A percentile compares a stretch with the other conserved stretches of the same genome.
Evolutionary conservation across 257 asterid species (phyloP).

Genomic region (Scutellaria barbata): DNA sequence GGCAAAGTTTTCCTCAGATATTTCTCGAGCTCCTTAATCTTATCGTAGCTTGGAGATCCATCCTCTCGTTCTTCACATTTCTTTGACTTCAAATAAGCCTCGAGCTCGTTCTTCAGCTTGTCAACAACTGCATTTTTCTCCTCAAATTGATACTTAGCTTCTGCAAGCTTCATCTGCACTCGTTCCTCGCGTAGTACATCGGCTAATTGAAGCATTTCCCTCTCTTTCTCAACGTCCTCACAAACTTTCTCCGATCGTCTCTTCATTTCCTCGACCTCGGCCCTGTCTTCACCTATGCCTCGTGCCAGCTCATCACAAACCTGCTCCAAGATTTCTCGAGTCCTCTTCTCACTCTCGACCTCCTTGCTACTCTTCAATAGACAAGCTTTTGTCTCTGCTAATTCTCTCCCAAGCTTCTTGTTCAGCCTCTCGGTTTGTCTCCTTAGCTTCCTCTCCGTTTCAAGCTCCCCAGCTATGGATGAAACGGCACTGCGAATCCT

Average conservation of each 20-base stretch:
- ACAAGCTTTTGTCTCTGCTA: conserved; percentile 66
- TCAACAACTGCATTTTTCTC: conserved; percentile 86
- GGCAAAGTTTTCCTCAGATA: conserved; percentile 86
- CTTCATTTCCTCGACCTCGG: conserved; percentile 81
- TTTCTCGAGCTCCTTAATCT: conserved; percentile 78
- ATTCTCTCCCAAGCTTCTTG: conserved; percentile 85
- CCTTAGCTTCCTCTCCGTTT: conserved; percentile 80
- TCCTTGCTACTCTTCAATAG: conserved; percentile 55
- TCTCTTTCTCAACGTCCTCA: conserved; percentile 84
- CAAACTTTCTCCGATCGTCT: conserved; percentile 66
- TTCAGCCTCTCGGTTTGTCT: conserved; percentile 85
- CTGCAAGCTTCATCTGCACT: conserved; percentile 93
- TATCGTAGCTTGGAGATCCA: conserved; percentile 71
- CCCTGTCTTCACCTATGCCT: conserved; percentile 86
- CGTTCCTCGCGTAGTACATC: conserved; percentile 93
- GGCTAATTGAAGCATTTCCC: conserved; percentile 96
- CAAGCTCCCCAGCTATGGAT: conserved; percentile 68
- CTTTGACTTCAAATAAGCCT: conserved; percentile 67
- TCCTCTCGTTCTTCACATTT: conserved; percentile 47
- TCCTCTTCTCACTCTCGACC: conserved; percentile 79
- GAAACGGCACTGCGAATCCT: conserved; percentile 59
- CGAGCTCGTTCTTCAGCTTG: conserved; percentile 70
- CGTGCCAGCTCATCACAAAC: conserved; percentile 86
- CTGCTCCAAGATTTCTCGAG: conserved; percentile 78
- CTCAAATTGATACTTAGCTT: conserved; percentile 92